A percentile compares a stretch with the other conserved stretches of the same genome.
Conservation (phyloP, 75 land plant species). For the Cryptomeria japonica region DNA sequence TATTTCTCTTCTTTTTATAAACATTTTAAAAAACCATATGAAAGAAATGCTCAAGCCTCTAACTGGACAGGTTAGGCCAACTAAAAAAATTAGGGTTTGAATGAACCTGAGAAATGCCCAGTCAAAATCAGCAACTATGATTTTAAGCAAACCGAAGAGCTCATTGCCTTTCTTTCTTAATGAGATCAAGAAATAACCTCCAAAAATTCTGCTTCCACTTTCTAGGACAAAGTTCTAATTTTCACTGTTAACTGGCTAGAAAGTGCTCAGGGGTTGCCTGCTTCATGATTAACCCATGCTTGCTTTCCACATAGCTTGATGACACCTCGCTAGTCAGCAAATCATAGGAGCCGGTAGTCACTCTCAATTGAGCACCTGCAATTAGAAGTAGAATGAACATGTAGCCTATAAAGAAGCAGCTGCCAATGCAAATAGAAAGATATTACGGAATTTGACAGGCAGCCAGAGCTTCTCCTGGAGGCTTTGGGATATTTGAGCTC, state of each 20-base stretch:
- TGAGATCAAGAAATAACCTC: neutral
- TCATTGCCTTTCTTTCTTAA: neutral
- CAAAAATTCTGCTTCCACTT: neutral
- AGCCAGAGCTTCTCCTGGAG: neutral
- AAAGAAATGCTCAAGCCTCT: too few species aligned
- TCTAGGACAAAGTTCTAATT: neutral
- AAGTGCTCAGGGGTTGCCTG: neutral
- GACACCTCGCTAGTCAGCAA: neutral
- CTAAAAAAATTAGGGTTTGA: neutral
- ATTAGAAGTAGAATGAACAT: too few species aligned
- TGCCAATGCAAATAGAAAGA: neutral
- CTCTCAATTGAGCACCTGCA: neutral
- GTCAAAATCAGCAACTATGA: neutral
- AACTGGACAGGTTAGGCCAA: too few species aligned
- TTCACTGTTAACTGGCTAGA: neutral
- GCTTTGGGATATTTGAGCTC: too few species aligned
- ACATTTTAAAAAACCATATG: too few species aligned
- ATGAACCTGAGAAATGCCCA: neutral
- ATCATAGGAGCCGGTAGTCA: neutral
- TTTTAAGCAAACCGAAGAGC: neutral
- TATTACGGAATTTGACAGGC: neutral
- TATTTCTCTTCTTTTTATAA: too few species aligned
- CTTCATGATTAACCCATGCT: neutral
- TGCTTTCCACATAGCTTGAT: neutral
- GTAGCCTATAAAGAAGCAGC: neutral